Evolutionary conservation across 306 rosid species (phyloP).

Genomic region (Pueraria montana): DNA sequence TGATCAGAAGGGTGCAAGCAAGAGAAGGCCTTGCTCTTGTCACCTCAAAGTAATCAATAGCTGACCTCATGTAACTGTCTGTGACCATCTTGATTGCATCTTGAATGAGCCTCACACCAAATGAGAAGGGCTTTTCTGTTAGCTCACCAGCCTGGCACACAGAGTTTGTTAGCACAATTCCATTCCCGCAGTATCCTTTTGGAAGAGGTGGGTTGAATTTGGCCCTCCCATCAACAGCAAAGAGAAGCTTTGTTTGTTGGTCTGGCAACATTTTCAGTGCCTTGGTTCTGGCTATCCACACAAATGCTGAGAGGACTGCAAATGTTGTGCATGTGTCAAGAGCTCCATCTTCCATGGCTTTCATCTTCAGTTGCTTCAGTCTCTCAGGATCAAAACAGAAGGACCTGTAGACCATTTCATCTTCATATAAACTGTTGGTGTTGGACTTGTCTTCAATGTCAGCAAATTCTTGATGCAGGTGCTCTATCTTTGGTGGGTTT

Average conservation of each 20-base stretch:
- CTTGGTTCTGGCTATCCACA: constrained; percentile 84
- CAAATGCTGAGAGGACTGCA: constrained; percentile 89
- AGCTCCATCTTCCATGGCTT: constrained; percentile 72
- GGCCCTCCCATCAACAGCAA: constrained; percentile 86
- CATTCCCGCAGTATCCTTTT: constrained; percentile 85
- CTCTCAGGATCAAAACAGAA: constrained; percentile 81
- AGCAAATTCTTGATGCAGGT: constrained; percentile 77
- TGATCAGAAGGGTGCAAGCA: constrained; percentile 83
- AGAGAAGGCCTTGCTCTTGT: constrained; percentile 92
- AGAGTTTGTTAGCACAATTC: constrained; percentile 77
- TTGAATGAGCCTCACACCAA: constrained; percentile 68
- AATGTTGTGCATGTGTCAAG: constrained; percentile 75
- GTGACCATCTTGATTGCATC: constrained; percentile 77
- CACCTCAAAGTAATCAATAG: constrained; percentile 84
- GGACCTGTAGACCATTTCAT: constrained; percentile 74
- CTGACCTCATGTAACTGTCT: constrained; percentile 87
- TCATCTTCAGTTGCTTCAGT: constrained; percentile 67
- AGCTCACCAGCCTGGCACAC: constrained; percentile 75
- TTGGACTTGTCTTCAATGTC: constrained; percentile 79
- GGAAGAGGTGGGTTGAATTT: constrained; percentile 78
- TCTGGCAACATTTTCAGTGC: constrained; percentile 71
- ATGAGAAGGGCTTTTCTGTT: constrained; percentile 68
- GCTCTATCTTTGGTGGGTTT: constrained; percentile 68
- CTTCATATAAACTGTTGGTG: constrained; percentile 58
- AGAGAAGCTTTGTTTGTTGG: constrained; percentile 85